A percentile compares a stretch with the other conserved stretches of the same genome.
Evolutionary conservation across 345 rosid genomes (phyloP).

Genomic region (Eucalyptus cloeziana): DNA sequence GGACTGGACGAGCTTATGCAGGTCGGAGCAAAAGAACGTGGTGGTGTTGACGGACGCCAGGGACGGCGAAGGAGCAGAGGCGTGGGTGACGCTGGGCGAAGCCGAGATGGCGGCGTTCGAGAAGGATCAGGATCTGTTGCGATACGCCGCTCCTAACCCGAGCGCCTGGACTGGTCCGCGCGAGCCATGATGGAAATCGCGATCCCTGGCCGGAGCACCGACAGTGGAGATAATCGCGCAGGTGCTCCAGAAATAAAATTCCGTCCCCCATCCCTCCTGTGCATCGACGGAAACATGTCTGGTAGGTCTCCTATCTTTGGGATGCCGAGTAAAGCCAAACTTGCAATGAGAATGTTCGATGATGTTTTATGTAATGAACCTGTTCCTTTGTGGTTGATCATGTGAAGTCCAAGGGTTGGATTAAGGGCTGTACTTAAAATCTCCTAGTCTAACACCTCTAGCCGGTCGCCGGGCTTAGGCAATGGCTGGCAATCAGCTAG

Average conservation of each 20-base stretch:
- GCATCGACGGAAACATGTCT: background rate
- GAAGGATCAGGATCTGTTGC: background rate
- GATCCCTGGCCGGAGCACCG: background rate
- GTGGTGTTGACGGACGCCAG: background rate
- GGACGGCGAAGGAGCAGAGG: conserved; percentile 3
- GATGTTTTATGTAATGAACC: background rate
- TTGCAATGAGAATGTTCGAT: background rate
- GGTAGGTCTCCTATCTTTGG: background rate
- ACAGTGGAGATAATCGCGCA: background rate
- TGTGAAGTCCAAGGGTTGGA: background rate
- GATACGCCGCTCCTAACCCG: background rate
- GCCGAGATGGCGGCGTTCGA: background rate
- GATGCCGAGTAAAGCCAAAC: background rate
- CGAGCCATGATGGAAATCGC: background rate
- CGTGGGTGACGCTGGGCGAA: background rate
- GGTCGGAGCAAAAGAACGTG: background rate
- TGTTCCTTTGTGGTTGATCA: background rate
- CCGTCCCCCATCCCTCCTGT: background rate
- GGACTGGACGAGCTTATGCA: background rate
- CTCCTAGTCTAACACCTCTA: background rate
- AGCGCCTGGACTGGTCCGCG: background rate
- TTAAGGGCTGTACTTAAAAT: background rate
- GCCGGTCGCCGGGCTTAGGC: fast-evolving
- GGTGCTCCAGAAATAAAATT: background rate
- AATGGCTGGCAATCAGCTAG: too few species aligned